Evolutionary conservation across 768 basidiomycete genomes (phyloP).

Genomic region (Boletus eberwhitei): DNA sequence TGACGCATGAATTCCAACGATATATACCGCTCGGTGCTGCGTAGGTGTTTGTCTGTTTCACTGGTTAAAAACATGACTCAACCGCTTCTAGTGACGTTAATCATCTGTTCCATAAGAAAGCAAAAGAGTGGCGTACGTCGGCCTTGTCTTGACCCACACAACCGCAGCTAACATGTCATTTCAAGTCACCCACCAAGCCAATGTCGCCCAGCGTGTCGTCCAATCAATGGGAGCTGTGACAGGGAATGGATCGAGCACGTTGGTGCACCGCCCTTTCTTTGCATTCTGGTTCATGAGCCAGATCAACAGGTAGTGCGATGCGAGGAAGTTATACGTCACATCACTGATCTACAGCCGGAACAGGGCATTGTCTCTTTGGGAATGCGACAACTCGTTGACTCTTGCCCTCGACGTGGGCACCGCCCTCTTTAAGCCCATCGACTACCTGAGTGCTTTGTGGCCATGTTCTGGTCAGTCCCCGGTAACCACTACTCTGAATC

Average conservation of each 20-base stretch:
- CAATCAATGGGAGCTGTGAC: constrained; percentile 58
- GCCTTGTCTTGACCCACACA: constrained; percentile 5
- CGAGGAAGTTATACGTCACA: constrained; percentile 1
- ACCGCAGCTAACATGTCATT: constrained; percentile 5
- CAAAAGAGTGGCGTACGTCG: constrained; percentile 65
- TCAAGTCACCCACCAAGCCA: constrained; percentile 59
- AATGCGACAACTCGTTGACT: constrained; percentile 52
- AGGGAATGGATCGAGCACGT: constrained; percentile 42
- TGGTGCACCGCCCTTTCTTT: constrained; percentile 62
- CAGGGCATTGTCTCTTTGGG: constrained; percentile 59
- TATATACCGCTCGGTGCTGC: constrained; percentile 57
- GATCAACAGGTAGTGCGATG: constrained; percentile 46
- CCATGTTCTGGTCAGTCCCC: constrained; percentile 53
- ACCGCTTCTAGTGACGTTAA: constrained; percentile 38
- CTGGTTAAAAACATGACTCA: not conserved
- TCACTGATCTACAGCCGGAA: constrained; percentile 10
- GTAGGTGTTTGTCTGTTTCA: constrained; percentile 35
- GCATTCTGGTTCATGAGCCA: constrained; percentile 77
- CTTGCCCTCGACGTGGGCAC: constrained; percentile 63
- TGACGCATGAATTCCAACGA: constrained; percentile 66
- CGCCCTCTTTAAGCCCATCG: constrained; percentile 55
- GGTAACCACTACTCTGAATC: not conserved
- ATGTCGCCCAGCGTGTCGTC: constrained; percentile 58
- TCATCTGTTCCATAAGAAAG: constrained; percentile 51
- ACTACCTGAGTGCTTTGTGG: constrained; percentile 62